Conservation (phyloP, 2,329 filamentous ascomycete species). For the Calonectria hongkongensis region DNA sequence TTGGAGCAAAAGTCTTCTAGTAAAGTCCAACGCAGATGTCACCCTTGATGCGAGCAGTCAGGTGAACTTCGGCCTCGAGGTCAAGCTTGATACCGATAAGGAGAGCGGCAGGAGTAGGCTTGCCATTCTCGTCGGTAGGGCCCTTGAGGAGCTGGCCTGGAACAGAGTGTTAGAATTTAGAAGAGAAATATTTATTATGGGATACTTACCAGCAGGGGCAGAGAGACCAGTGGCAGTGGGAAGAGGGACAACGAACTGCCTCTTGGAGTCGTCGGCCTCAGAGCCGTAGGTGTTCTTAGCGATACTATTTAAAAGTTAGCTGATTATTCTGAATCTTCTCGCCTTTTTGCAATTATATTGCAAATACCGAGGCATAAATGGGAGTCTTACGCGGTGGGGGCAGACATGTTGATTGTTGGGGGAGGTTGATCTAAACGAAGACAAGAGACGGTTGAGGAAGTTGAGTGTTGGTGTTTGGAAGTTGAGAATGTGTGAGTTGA, state of each 20-base stretch:
- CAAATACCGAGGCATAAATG: not conserved
- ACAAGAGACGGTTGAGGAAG: conserved; percentile 39
- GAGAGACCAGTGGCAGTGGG: conserved; percentile 60
- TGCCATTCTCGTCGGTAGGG: conserved; percentile 73
- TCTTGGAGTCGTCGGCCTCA: conserved; percentile 53
- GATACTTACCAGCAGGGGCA: conserved; percentile 55
- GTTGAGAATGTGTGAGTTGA: conserved; percentile 52
- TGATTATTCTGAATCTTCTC: not conserved
- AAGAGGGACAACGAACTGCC: conserved; percentile 55
- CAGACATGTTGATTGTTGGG: conserved; percentile 53
- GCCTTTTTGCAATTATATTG: conserved; percentile 27
- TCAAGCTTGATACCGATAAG: conserved; percentile 79
- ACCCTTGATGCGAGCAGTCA: conserved; percentile 76
- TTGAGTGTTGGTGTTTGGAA: conserved; percentile 48
- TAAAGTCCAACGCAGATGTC: conserved; percentile 72
- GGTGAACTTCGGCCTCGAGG: conserved; percentile 77
- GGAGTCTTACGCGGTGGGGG: conserved; percentile 51
- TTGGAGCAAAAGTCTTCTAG: conserved; percentile 37
- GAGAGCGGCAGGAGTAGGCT: conserved; percentile 74
- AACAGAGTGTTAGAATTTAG: conserved; percentile 27
- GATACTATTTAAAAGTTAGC: conserved; percentile 45
- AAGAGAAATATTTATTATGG: conserved; percentile 36
- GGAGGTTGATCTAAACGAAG: conserved; percentile 42
- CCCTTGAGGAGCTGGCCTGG: conserved; percentile 74
- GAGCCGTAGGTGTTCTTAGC: conserved; percentile 55